A percentile compares a stretch with the other conserved stretches of the same genome.
Evolutionary conservation across 2,329 filamentous ascomycete species (phyloP).

Genomic region (Pseudogymnoascus sp.): DNA sequence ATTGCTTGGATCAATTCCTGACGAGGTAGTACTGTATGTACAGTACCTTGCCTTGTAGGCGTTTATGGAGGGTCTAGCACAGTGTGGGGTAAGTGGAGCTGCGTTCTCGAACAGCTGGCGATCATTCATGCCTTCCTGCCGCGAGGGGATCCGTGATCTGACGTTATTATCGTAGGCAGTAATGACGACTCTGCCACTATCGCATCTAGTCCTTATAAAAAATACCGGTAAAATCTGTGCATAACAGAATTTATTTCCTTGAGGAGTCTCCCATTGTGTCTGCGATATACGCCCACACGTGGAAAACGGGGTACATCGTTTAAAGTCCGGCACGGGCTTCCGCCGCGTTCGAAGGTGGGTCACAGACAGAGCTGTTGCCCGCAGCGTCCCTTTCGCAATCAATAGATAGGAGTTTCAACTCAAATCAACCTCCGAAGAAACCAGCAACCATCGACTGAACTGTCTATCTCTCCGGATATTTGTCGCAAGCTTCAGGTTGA

Average conservation of each 20-base stretch:
- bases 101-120: background rate
- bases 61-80: constrained; percentile 1
- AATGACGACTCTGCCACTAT: background rate
- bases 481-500: background rate
- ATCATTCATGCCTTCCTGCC: background rate
- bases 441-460: background rate
- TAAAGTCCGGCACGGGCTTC: background rate
- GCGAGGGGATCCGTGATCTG: background rate
- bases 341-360: constrained; percentile 5
- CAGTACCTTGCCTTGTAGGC: constrained; percentile 1
- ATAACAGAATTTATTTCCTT: background rate
- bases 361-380: background rate
- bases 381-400: constrained; percentile 8
- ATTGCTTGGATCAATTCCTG: constrained; percentile 8
- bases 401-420: constrained; percentile 5
- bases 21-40: background rate
- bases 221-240: background rate
- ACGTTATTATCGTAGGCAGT: background rate
- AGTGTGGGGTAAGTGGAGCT: constrained; percentile 8
- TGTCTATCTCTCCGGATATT: background rate
- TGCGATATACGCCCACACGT: background rate
- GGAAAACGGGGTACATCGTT: constrained; percentile 6
- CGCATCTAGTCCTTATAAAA: background rate
- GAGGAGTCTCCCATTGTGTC: background rate
- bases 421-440: background rate